These are phyloP conservation scores for Deuterostichococcus epilithicus DNA, from an alignment of 139 green algal genomes.

Conservation along the genomic window DNA sequence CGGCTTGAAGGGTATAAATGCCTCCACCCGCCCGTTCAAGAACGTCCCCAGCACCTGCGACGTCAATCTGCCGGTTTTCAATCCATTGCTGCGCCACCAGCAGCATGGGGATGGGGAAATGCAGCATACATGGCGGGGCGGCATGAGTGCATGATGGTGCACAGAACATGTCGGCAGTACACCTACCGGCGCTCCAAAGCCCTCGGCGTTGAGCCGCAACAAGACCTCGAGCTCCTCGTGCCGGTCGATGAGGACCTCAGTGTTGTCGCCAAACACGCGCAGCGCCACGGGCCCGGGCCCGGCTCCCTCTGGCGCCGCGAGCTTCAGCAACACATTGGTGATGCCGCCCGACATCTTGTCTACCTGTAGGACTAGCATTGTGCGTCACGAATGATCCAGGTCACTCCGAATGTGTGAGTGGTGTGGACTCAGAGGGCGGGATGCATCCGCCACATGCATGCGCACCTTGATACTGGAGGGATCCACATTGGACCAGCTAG, in stretches of 20 bases:
- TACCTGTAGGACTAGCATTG: slow-evolving; percentile 48
- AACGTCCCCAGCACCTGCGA: slow-evolving; percentile 73
- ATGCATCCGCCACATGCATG: too few relatives aligned
- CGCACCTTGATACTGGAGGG: background rate
- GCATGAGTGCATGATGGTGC: background rate
- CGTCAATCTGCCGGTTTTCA: too few relatives aligned
- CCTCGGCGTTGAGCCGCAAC: slow-evolving; percentile 48
- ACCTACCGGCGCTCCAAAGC: slow-evolving; percentile 79
- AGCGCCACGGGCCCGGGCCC: slow-evolving; percentile 54
- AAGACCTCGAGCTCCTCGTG: slow-evolving; percentile 54
- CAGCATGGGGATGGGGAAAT: too few relatives aligned
- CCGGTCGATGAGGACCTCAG: slow-evolving; percentile 82
- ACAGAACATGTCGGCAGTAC: background rate
- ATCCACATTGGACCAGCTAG: background rate
- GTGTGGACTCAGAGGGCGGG: background rate
- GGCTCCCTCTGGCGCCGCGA: slow-evolving; percentile 18
- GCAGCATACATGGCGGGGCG: too few relatives aligned
- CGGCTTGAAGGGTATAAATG: slow-evolving; percentile 58
- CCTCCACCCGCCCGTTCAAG: slow-evolving; percentile 77
- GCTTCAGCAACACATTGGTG: slow-evolving; percentile 78
- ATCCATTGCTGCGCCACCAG: too few relatives aligned
- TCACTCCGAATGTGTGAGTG: background rate
- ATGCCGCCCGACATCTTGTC: slow-evolving; percentile 78
- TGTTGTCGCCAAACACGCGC: slow-evolving; percentile 88
- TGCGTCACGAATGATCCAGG: too few relatives aligned